Base-by-base conservation (phyloP, 1,139 yeast species). In the Groenewaldozyma auringiensis region DNA sequence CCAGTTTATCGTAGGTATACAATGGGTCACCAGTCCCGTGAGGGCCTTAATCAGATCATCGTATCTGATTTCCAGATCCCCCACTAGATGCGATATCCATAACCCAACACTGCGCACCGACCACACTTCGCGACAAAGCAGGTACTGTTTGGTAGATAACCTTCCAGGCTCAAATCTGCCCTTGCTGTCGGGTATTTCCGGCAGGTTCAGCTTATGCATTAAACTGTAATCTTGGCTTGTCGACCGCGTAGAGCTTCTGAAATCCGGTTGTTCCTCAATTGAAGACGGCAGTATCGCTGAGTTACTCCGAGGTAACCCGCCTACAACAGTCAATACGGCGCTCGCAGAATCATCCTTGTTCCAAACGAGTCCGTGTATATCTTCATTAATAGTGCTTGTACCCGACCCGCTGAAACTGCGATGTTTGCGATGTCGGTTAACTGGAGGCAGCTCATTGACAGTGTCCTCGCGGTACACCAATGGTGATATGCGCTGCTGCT, bases 91-190 rank as follows among this genome's bases (percentile, higher is more conserved):
- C 8, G 47, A 42, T 8, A 64, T 47, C 69, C 69, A 65, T 11
- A 43, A 38, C 0, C 63, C 55, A 2, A 83, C 53, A 42, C 69
- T 61, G 42, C 75, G 65, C 58, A 76, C 54, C 46, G 75, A 56
- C 71, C 72, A 70, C 62, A 81, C 79, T 68, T 75, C 57, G 46
- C 58, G 58, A 65, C 87, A 64, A 64, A 67, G 59, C 53, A 69
- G 61, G 35, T 57, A 60, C 41, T 67, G 69, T 22, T 53, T 39
- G 55, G 65, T 50, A 61, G 64, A 40, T 66, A 72, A 74, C 72
- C 72, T 41, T 65, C 69, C 48, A 46, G 65, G 42, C 46, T 58
- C 61, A 72, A 77, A 44, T 50, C 55, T 35, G 57, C 58, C 55
- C 13, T 54, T 46, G 11, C 58, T 50, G 2, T 60, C 62, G 2